phyloP scores from a whole-genome alignment of 805 yeast species.

The Schwanniomyces sp. region DNA sequence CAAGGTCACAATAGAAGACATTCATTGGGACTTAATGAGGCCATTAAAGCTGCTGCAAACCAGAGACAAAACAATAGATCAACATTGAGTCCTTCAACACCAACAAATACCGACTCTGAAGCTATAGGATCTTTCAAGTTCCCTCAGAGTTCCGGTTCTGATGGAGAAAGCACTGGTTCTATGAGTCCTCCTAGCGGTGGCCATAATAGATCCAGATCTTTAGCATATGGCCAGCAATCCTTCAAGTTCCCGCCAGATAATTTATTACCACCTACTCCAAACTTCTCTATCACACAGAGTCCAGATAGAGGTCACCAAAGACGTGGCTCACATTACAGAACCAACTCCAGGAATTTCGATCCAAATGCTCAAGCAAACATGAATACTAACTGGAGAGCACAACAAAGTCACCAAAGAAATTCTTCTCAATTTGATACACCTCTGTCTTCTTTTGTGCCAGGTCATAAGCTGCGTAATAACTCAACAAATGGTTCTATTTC shows the following conservation, averaged over 20 bases:
- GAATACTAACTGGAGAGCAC: constrained; percentile 67
- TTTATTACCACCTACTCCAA: constrained; percentile 56
- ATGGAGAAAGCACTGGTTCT: constrained; percentile 11
- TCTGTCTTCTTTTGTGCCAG: constrained; percentile 58
- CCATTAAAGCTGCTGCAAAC: constrained; percentile 94
- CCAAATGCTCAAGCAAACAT: constrained; percentile 33
- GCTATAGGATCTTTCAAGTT: constrained; percentile 49
- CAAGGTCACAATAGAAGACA: constrained; percentile 89
- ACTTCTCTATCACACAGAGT: constrained; percentile 39
- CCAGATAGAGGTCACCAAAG: constrained; percentile 43
- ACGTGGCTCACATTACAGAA: constrained; percentile 39
- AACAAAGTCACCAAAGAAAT: constrained; percentile 26
- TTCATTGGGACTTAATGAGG: constrained; percentile 87
- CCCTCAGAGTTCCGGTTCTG: constrained; percentile 43
- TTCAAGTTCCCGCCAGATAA: constrained; percentile 64
- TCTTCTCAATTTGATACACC: constrained; percentile 38
- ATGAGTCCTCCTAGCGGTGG: constrained; percentile 12
- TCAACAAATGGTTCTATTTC: constrained; percentile 66
- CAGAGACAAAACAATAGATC: constrained; percentile 54
- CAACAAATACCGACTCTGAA: constrained; percentile 12
- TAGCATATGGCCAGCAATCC: constrained; percentile 45
- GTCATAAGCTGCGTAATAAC: constrained; percentile 69
- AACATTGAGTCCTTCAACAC: constrained; percentile 30
- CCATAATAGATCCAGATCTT: constrained; percentile 37
- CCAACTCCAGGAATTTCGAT: constrained; percentile 40